These are phyloP conservation scores for Ramaria rubella DNA, from an alignment of 768 basidiomycete species.

Conservation along the genomic window DNA sequence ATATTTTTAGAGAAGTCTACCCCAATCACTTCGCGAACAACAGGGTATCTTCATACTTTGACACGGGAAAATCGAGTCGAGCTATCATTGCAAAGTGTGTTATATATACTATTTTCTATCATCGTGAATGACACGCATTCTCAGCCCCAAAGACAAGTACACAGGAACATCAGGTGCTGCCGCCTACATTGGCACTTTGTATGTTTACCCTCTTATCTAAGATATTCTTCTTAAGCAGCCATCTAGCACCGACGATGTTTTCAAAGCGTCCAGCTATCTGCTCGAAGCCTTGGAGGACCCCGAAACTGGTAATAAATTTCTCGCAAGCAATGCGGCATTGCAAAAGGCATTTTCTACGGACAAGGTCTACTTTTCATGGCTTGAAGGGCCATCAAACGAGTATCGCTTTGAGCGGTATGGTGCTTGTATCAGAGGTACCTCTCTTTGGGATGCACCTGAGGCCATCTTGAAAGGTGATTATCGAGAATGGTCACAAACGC, in stretches of 20 bases:
- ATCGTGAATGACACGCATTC: not conserved
- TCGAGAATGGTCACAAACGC: not conserved
- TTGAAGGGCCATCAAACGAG: slow-evolving; percentile 46
- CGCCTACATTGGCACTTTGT: slow-evolving; percentile 47
- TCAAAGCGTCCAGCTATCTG: slow-evolving; percentile 69
- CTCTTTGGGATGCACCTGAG: slow-evolving; percentile 14
- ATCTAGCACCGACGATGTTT: slow-evolving; percentile 63
- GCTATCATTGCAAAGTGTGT: slow-evolving; percentile 44
- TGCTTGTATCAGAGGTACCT: slow-evolving; percentile 25
- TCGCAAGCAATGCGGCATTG: slow-evolving; percentile 55
- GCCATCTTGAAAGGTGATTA: slow-evolving; percentile 17
- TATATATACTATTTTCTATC: not conserved
- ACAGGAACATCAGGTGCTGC: slow-evolving; percentile 56
- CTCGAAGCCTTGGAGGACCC: slow-evolving; percentile 43
- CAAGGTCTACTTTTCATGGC: slow-evolving; percentile 59
- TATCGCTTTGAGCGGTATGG: slow-evolving; percentile 23
- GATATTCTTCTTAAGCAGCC: not conserved
- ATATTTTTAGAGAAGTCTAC: slow-evolving; percentile 60
- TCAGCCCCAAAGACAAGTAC: slow-evolving; percentile 60
- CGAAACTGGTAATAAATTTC: slow-evolving; percentile 4
- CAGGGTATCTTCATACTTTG: slow-evolving; percentile 60
- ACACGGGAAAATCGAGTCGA: slow-evolving; percentile 54
- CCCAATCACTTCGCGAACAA: slow-evolving; percentile 72
- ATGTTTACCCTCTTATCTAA: slow-evolving; percentile 18
- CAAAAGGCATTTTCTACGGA: slow-evolving; percentile 58